Conservation (phyloP, 2,329 filamentous ascomycete genomes). For the Botrytis fabae region DNA sequence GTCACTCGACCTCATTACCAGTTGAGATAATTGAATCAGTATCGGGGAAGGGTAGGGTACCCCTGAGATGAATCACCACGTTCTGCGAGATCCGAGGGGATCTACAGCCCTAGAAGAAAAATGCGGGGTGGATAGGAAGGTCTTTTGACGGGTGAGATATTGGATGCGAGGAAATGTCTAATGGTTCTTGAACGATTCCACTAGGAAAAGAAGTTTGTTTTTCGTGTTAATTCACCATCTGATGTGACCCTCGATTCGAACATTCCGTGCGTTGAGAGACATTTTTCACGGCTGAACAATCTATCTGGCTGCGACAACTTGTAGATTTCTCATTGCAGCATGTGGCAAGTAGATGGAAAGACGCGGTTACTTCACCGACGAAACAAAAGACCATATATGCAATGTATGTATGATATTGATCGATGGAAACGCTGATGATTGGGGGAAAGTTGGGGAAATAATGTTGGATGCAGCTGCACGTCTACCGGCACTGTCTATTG, state of each 20-base stretch:
- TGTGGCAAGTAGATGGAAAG: background rate
- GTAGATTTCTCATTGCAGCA: background rate
- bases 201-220: background rate
- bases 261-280: background rate
- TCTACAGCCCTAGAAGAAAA: slow-evolving; percentile 1
- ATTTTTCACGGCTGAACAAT: background rate
- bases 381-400: background rate
- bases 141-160: background rate
- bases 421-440: background rate
- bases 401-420: background rate
- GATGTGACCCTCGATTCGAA: background rate
- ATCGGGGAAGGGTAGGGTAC: background rate
- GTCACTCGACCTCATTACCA: too few relatives aligned
- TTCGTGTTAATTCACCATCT: background rate
- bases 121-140: background rate
- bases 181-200: background rate
- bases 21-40: background rate
- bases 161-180: background rate
- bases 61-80: background rate
- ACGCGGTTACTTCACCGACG: too few relatives aligned
- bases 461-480: background rate
- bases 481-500: too few relatives aligned
- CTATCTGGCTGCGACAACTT: background rate
- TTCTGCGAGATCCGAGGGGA: background rate
- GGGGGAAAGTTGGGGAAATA: background rate